phyloP scores from a whole-genome alignment of 108 stramenopile genomes.

The Nannochloropsis salina region DNA sequence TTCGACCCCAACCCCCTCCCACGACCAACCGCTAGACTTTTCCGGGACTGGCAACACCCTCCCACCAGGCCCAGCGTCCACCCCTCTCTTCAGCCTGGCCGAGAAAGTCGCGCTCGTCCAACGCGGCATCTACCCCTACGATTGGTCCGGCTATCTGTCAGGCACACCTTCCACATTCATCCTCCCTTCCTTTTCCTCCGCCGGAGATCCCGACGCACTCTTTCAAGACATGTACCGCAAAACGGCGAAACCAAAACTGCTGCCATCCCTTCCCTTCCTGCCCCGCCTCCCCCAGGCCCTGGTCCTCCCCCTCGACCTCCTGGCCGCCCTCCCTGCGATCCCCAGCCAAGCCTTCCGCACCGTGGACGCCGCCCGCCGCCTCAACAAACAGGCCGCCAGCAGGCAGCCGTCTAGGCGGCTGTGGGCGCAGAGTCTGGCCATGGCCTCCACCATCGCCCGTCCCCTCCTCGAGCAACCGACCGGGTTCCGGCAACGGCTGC shows the following conservation, averaged over 20 bases:
- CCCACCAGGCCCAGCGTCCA: neutral
- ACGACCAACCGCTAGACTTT: neutral
- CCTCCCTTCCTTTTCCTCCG: neutral
- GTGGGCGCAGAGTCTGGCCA: neutral
- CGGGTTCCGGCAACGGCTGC: no score
- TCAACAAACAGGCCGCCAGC: neutral
- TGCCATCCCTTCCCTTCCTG: neutral
- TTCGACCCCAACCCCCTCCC: neutral
- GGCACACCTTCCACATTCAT: neutral
- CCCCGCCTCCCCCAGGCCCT: neutral
- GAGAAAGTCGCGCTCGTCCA: slow-evolving; percentile 13
- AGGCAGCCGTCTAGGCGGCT: neutral
- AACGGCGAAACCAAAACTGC: neutral
- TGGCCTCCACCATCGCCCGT: neutral
- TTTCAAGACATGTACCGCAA: neutral
- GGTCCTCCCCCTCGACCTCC: neutral
- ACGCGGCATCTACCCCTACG: neutral
- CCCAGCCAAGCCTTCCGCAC: neutral
- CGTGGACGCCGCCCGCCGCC: neutral
- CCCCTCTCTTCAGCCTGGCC: neutral
- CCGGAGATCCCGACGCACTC: neutral
- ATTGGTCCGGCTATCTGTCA: neutral
- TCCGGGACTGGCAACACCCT: neutral
- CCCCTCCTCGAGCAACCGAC: neutral
- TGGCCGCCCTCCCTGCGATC: neutral